Conservation (phyloP, 768 basidiomycete genomes). For the Lentinula edodes region DNA sequence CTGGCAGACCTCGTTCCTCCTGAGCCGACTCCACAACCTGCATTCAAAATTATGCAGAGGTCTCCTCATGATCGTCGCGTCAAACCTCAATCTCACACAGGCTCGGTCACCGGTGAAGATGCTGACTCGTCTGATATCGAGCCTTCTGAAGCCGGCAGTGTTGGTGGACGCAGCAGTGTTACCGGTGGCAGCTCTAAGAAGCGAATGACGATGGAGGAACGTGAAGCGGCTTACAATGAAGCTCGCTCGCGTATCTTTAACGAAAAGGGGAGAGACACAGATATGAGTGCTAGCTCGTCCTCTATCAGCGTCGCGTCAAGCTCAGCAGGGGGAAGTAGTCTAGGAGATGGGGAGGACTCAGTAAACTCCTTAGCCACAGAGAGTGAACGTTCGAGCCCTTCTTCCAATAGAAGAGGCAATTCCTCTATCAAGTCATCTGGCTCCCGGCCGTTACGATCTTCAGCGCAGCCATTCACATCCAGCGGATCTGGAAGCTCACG, state of each 20-base stretch:
- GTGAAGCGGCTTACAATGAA: slow-evolving; percentile 86
- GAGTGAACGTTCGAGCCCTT: slow-evolving; percentile 47
- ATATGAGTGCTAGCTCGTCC: slow-evolving; percentile 69
- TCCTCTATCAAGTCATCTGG: slow-evolving; percentile 42
- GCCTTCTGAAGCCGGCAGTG: slow-evolving; percentile 75
- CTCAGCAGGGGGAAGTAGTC: slow-evolving; percentile 59
- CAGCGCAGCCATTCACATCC: slow-evolving; percentile 40
- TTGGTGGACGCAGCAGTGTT: slow-evolving; percentile 62
- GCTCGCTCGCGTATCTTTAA: slow-evolving; percentile 83
- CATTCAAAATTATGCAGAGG: slow-evolving; percentile 87
- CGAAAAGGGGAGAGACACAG: slow-evolving; percentile 56
- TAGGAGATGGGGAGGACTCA: slow-evolving; percentile 63
- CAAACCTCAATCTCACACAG: slow-evolving; percentile 63
- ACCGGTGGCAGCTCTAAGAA: slow-evolving; percentile 57
- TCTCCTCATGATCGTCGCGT: slow-evolving; percentile 45
- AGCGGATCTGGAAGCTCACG: slow-evolving; percentile 60
- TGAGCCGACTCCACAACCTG: slow-evolving; percentile 63
- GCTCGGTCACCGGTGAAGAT: slow-evolving; percentile 72
- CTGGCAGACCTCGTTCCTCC: slow-evolving; percentile 75
- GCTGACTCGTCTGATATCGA: slow-evolving; percentile 74
- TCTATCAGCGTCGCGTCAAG: slow-evolving; percentile 66
- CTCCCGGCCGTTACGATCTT: slow-evolving; percentile 54
- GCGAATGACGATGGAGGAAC: slow-evolving; percentile 75
- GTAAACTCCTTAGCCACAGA: slow-evolving; percentile 72
- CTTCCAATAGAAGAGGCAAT: slow-evolving; percentile 47